Conservation (phyloP, 2,329 filamentous ascomycete genomes). For the Sordariomycetes sp. region DNA sequence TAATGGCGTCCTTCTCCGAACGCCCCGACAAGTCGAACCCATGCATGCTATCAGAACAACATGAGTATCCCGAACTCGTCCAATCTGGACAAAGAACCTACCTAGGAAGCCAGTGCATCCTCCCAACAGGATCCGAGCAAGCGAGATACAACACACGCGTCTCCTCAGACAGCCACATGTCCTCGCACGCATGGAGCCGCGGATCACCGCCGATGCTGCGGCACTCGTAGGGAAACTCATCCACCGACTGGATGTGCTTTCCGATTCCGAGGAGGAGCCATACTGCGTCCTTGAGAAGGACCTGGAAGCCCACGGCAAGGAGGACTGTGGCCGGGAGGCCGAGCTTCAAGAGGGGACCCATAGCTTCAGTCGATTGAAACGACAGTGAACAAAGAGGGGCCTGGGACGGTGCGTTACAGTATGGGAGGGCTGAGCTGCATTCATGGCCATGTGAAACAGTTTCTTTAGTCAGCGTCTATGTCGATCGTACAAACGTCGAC, state of each 20-base stretch:
- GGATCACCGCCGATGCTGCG: conserved; percentile 12
- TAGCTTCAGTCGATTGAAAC: neutral
- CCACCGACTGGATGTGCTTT: conserved; percentile 12
- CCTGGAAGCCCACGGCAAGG: conserved; percentile 9
- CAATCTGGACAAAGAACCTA: conserved; percentile 6
- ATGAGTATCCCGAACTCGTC: neutral
- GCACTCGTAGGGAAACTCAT: conserved; percentile 15
- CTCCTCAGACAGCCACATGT: conserved; percentile 17
- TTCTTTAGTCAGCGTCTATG: no score
- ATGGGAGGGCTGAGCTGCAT: neutral
- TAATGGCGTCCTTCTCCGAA: conserved; percentile 16
- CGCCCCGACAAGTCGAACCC: conserved; percentile 14
- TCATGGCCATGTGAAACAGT: neutral
- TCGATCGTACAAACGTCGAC: no score
- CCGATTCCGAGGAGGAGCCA: conserved; percentile 11
- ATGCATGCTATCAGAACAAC: neutral
- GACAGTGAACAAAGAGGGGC: neutral
- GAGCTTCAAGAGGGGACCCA: neutral
- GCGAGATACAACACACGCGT: conserved; percentile 17
- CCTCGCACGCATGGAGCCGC: conserved; percentile 15
- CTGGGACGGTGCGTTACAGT: neutral
- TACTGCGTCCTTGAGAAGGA: conserved; percentile 9
- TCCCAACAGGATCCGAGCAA: conserved; percentile 11
- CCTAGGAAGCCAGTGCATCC: conserved; percentile 14
- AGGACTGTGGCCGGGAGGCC: conserved; percentile 8